A percentile compares a stretch with the other conserved stretches of the same genome.
Evolutionary conservation across 1,139 yeast genomes (phyloP).

Genomic region (Kurtzmaniella quercitrusa): DNA sequence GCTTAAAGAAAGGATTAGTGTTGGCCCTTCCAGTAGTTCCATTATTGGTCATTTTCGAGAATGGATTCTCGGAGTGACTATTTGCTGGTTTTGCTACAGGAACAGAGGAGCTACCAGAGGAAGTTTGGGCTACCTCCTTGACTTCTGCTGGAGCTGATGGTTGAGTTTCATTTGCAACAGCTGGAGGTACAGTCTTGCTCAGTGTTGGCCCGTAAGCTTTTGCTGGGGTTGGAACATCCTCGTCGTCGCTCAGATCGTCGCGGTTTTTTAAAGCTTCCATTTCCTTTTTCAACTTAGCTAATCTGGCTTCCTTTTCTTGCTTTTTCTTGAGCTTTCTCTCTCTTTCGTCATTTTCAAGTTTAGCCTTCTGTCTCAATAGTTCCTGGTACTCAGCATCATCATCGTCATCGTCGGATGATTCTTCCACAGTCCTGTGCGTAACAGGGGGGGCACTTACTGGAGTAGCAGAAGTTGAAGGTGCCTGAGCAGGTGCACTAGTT

Average conservation of each 20-base stretch:
- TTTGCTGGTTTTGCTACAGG: constrained; percentile 3
- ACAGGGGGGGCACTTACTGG: not conserved
- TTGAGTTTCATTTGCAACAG: constrained; percentile 7
- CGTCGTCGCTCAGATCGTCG: constrained; percentile 33
- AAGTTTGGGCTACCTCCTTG: constrained; percentile 5
- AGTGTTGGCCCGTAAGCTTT: constrained; percentile 26
- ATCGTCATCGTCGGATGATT: constrained; percentile 35
- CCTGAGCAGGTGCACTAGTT: not conserved
- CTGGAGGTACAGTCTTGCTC: constrained; percentile 10
- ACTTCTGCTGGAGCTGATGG: constrained; percentile 4
- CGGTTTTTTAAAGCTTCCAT: constrained; percentile 52
- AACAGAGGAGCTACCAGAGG: constrained; percentile 4
- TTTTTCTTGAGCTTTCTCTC: constrained; percentile 47
- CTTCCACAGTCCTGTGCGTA: constrained; percentile 13
- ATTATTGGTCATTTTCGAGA: constrained; percentile 22
- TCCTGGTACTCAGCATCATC: constrained; percentile 47
- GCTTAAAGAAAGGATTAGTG: constrained; percentile 49
- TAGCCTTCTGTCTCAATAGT: constrained; percentile 43
- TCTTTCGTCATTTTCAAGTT: constrained; percentile 43
- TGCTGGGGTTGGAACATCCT: constrained; percentile 21
- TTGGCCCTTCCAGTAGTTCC: constrained; percentile 11
- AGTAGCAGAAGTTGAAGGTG: not conserved
- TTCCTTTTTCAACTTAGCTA: constrained; percentile 58
- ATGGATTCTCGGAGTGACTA: constrained; percentile 34
- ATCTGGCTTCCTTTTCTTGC: constrained; percentile 53